phyloP scores from a whole-genome alignment of 306 rosid genomes.

The Lathyrus tuberosus region DNA sequence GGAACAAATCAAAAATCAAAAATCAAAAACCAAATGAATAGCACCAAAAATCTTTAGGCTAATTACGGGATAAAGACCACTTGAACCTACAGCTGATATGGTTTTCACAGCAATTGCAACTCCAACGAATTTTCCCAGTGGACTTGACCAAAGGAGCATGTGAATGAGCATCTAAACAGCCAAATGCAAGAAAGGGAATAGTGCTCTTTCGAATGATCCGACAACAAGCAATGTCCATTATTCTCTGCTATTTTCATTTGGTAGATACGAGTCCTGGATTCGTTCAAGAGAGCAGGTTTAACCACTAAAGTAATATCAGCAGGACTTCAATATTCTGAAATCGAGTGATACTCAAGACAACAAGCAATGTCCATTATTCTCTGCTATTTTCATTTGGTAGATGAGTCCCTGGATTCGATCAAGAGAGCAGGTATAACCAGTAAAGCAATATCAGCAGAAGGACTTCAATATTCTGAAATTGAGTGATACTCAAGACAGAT shows the following conservation, averaged over 20 bases:
- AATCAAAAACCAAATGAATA: too few relatives aligned
- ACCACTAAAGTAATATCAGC: too few relatives aligned
- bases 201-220: not conserved
- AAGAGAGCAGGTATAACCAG: too few relatives aligned
- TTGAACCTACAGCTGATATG: not conserved
- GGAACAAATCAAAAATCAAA: not conserved
- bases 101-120: too few relatives aligned
- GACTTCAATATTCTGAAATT: not conserved
- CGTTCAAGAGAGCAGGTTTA: too few relatives aligned
- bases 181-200: not conserved
- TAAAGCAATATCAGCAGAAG: not conserved
- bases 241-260: too few relatives aligned
- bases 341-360: too few relatives aligned
- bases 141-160: not conserved
- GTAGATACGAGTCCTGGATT: too few relatives aligned
- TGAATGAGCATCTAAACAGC: not conserved
- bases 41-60: not conserved
- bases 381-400: not conserved
- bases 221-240: too few relatives aligned
- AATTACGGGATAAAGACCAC: not conserved
- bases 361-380: not conserved
- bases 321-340: too few relatives aligned
- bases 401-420: not conserved
- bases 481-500: conserved; percentile 17
- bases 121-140: not conserved